Conservation (phyloP, 129 eudicot species). For the Flaveria bidentis region DNA sequence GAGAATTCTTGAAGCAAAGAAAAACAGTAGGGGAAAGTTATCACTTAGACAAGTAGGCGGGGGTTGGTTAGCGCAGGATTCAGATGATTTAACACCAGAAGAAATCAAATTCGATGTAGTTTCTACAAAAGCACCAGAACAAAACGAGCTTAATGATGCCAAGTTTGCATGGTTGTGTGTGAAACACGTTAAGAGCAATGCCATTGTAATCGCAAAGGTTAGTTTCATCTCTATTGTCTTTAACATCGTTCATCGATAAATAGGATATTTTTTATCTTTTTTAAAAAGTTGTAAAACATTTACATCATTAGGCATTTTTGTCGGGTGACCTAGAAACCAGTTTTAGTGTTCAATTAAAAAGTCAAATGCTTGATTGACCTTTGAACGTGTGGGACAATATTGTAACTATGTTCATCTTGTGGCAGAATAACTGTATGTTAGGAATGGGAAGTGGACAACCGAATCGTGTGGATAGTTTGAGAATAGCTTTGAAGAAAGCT, state of each 20-base stretch:
- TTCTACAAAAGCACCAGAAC: slow-evolving; percentile 63
- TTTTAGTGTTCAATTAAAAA: too few species aligned
- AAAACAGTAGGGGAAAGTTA: slow-evolving; percentile 73
- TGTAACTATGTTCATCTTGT: slow-evolving; percentile 22
- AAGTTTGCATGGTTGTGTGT: slow-evolving; percentile 92
- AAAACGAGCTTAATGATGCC: slow-evolving; percentile 71
- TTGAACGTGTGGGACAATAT: not conserved
- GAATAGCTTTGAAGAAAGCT: slow-evolving; percentile 92
- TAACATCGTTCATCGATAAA: not conserved
- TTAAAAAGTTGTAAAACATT: not conserved
- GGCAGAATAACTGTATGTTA: slow-evolving; percentile 83
- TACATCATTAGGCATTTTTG: not conserved
- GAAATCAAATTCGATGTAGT: slow-evolving; percentile 67
- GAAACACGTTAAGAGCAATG: slow-evolving; percentile 96
- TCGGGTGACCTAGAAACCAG: not conserved
- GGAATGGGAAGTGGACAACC: slow-evolving; percentile 99
- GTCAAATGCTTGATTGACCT: not conserved
- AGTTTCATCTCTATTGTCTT: not conserved
- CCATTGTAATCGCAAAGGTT: slow-evolving; percentile 95
- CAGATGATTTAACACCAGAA: slow-evolving; percentile 91
- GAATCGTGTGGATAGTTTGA: slow-evolving; percentile 91
- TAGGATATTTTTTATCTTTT: not conserved
- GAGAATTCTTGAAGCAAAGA: slow-evolving; percentile 93
- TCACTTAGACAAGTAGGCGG: slow-evolving; percentile 99
- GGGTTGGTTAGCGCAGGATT: slow-evolving; percentile 94